Evolutionary conservation across 1,139 yeast genomes (phyloP), one percentile per base, ranked within the genome.

Genomic region (Debaryomycetaceae sp.): DNA sequence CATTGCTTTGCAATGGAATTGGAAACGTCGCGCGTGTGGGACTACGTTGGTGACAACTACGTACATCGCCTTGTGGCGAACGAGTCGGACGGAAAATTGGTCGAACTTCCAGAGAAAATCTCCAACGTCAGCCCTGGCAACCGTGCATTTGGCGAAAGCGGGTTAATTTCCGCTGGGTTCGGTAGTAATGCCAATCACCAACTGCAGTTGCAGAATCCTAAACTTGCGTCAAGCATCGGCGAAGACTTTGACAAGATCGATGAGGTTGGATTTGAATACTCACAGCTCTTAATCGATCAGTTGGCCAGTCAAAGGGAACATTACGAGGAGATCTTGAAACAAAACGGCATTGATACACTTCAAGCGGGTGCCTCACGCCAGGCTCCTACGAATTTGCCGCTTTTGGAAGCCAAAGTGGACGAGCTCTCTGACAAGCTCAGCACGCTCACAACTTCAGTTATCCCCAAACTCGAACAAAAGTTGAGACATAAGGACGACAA

Each of bases 1-100:
- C 97, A 89, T 54, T 84, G 95, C 48, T 89, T 85, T 58, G 84
- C 96, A 0, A 86, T 89, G 96, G 96, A 88, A 50, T 64, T 83
- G 27, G 62, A 67, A 12, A 76, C 95, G 0, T 93, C 89, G 38
- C 63, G 97, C 30, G 95, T 89, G 2, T 89, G 97, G 97, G 96
- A 89, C 52, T 89, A 89, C 52, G 89, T 91, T 0, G 91, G 91
- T 2, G 96, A 89, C 50, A 79, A 78, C 40, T 89, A 88, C 53
- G 96, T 89, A 4, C 97, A 89, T 56, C 61, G 96, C 31, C 58
- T 89, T 27, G 71, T 89, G 3, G 85, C 89, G 38, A 86, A 85
- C 54, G 91, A 85, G 47, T 67, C 81, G 0, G 95, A 85, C 51
- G 95, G 95, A 0, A 85, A 85, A 44, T 53, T 85, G 18, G 93